Conservation (phyloP, 257 asterid genomes). For the Anisodus tanguticus region DNA sequence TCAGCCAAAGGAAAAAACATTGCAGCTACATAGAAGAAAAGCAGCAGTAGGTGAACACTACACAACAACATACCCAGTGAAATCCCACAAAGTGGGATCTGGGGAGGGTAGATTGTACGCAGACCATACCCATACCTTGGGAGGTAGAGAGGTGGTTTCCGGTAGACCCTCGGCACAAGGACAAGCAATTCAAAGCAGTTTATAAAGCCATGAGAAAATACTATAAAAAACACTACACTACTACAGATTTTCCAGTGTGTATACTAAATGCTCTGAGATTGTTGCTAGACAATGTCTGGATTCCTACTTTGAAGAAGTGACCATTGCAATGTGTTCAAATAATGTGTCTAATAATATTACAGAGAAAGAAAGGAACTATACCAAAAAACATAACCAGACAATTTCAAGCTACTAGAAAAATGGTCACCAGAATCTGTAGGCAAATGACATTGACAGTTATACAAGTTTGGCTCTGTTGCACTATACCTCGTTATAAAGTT, state of each 20-base stretch:
- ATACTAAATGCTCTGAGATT: constrained; percentile 16
- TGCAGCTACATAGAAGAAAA: background rate
- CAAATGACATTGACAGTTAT: background rate
- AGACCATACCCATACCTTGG: too few species aligned
- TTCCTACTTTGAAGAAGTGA: constrained; percentile 24
- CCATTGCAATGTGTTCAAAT: background rate
- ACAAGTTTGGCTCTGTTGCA: background rate
- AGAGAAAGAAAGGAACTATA: background rate
- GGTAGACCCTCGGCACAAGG: too few species aligned
- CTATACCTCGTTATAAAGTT: constrained; percentile 8
- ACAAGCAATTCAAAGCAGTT: too few species aligned
- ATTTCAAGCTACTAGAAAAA: constrained; percentile 5
- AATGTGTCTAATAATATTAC: background rate
- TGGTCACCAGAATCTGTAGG: background rate
- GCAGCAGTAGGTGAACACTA: background rate
- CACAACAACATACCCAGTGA: background rate
- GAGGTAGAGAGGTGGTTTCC: too few species aligned
- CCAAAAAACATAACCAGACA: background rate
- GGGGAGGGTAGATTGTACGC: too few species aligned
- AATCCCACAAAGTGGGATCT: too few species aligned
- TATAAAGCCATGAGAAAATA: too few species aligned
- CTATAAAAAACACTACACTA: background rate
- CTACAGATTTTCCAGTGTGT: background rate
- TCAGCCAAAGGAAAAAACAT: background rate
- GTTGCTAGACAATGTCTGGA: background rate